Evolutionary conservation across 306 rosid genomes (phyloP).

Genomic region (Begonia loranthoides): DNA sequence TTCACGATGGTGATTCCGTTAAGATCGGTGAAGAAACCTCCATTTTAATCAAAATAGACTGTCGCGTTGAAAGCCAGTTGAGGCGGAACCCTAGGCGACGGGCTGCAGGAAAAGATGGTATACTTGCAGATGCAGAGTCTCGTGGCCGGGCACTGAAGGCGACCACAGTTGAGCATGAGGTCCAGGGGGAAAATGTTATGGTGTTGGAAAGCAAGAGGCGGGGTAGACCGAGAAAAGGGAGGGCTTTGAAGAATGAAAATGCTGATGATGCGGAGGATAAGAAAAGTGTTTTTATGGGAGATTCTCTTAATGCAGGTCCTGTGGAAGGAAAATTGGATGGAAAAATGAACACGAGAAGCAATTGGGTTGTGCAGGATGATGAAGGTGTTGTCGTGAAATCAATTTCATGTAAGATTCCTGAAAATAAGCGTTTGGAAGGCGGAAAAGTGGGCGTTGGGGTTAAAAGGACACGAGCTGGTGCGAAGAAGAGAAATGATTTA

Average conservation of each 20-base stretch:
- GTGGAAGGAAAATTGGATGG: constrained; percentile 1
- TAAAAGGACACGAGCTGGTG: constrained; percentile 15
- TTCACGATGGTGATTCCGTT: constrained; percentile 33
- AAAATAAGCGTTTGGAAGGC: constrained; percentile 13
- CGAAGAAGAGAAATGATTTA: constrained; percentile 18
- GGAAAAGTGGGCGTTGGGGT: constrained; percentile 22
- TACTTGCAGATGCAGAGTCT: too few relatives aligned
- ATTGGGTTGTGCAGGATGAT: constrained; percentile 17
- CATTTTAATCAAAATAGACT: constrained; percentile 21
- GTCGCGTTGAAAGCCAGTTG: constrained; percentile 9
- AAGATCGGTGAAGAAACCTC: constrained; percentile 58
- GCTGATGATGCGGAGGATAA: constrained; percentile 2
- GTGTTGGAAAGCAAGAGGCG: constrained; percentile 4
- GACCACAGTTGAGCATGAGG: constrained; percentile 1
- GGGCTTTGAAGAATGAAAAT: constrained; percentile 13
- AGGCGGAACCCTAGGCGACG: constrained; percentile 41
- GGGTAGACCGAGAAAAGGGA: constrained; percentile 18
- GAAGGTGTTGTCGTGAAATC: constrained; percentile 7
- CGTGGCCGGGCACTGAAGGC: neutral
- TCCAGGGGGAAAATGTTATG: constrained; percentile 4
- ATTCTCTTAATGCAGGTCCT: constrained; percentile 3
- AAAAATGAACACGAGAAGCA: constrained; percentile 6
- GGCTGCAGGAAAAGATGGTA: constrained; percentile 8
- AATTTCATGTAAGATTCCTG: constrained; percentile 8
- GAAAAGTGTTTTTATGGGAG: neutral